Conservation (phyloP, 805 yeast genomes). For the Starmera pachycereana region DNA sequence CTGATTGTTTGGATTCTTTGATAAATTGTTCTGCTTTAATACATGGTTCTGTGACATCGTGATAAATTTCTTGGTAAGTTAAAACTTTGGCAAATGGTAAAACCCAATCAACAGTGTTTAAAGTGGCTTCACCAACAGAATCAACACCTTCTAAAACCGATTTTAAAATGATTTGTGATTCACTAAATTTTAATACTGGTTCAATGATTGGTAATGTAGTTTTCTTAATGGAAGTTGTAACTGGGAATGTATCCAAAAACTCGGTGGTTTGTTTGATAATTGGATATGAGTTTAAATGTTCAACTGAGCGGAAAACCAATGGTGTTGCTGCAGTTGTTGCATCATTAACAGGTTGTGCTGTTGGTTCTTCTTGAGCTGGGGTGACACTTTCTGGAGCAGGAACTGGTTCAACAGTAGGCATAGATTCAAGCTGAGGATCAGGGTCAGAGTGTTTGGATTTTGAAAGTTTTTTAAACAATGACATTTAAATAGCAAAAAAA, state of each 20-base stretch:
- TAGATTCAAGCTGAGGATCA: no score
- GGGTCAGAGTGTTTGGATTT: not conserved
- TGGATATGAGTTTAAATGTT: slow-evolving; percentile 39
- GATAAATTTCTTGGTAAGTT: slow-evolving; percentile 37
- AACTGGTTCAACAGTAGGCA: not conserved
- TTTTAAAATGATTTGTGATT: slow-evolving; percentile 25
- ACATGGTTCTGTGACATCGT: slow-evolving; percentile 42
- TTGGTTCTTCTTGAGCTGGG: not conserved
- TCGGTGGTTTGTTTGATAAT: slow-evolving; percentile 32
- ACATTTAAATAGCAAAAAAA: not conserved
- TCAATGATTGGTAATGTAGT: slow-evolving; percentile 22
- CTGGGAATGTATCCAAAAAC: slow-evolving; percentile 24
- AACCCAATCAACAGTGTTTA: slow-evolving; percentile 43
- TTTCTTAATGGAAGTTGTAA: slow-evolving; percentile 24
- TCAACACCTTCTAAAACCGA: slow-evolving; percentile 41
- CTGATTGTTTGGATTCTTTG: slow-evolving; percentile 25
- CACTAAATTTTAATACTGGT: slow-evolving; percentile 18
- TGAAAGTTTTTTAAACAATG: not conserved
- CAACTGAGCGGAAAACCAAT: slow-evolving; percentile 18
- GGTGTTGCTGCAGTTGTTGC: slow-evolving; percentile 4
- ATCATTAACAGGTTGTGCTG: not conserved
- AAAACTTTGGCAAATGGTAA: slow-evolving; percentile 52
- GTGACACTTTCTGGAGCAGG: not conserved
- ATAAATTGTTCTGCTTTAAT: slow-evolving; percentile 31
- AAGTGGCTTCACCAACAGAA: slow-evolving; percentile 41